Evolutionary conservation across 2,329 filamentous ascomycete genomes (phyloP).

Genomic region (Fusarium succisae): DNA sequence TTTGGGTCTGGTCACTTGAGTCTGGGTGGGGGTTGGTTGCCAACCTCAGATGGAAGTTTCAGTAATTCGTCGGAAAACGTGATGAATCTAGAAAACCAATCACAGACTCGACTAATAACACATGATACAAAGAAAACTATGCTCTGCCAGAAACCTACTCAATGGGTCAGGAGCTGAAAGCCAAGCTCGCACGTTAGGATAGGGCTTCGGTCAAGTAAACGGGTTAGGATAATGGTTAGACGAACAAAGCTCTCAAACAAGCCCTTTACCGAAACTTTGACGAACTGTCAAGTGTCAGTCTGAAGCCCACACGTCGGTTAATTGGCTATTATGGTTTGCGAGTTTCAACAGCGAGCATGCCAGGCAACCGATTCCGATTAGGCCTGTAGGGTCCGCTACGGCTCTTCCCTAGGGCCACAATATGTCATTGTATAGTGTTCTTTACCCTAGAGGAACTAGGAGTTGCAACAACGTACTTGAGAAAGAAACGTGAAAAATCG

Average conservation of each 20-base stretch:
- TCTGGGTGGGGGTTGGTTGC: background rate
- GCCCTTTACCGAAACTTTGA: background rate
- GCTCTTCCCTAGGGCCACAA: background rate
- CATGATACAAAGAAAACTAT: background rate
- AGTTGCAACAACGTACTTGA: background rate
- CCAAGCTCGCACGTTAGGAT: background rate
- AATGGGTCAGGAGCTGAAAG: background rate
- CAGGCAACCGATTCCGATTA: background rate
- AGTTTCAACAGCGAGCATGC: background rate
- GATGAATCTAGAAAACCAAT: slow-evolving; percentile 9
- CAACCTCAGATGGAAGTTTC: background rate
- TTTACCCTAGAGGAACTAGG: background rate
- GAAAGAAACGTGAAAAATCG: slow-evolving; percentile 56
- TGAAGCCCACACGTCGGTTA: background rate
- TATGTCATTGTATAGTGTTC: slow-evolving; percentile 5
- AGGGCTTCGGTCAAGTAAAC: slow-evolving; percentile 21
- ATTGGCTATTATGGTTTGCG: background rate
- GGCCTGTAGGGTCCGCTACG: background rate
- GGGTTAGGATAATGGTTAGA: slow-evolving; percentile 1
- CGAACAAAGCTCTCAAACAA: background rate
- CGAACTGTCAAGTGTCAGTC: background rate
- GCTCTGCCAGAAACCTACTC: background rate
- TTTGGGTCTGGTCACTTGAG: background rate
- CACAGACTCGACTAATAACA: background rate
- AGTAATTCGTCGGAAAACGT: background rate